Conservation (phyloP, 129 eudicot species). For the Silybum marianum region DNA sequence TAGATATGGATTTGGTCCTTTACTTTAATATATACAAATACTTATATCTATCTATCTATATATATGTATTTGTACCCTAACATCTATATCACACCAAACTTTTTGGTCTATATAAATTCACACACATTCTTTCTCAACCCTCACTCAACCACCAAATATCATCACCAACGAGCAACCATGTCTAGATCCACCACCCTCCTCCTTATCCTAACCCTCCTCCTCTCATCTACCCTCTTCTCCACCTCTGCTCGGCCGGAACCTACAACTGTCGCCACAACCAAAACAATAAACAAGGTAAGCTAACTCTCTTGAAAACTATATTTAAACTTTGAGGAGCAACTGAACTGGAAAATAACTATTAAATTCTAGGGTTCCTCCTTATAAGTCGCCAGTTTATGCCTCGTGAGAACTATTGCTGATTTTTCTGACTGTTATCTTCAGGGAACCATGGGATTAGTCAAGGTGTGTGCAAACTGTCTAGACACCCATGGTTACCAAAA, state of each 20-base stretch:
- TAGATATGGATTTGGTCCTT: neutral
- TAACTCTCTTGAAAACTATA: neutral
- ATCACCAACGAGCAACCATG: slow-evolving; percentile 14
- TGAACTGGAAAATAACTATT: neutral
- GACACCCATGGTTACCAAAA: neutral
- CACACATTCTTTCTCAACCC: slow-evolving; percentile 26
- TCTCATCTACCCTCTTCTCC: slow-evolving; percentile 19
- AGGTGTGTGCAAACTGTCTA: neutral
- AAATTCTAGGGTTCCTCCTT: neutral
- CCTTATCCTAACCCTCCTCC: slow-evolving; percentile 29
- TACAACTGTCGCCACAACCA: neutral
- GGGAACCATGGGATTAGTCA: neutral
- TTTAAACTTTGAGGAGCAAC: neutral
- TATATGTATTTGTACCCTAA: neutral
- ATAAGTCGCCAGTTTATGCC: neutral
- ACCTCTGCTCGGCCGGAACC: slow-evolving; percentile 39
- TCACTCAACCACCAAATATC: slow-evolving; percentile 27
- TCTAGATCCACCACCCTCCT: slow-evolving; percentile 33
- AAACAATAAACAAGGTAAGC: slow-evolving; percentile 35
- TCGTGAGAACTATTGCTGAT: neutral
- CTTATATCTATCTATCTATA: neutral
- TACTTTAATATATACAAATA: neutral
- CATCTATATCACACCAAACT: slow-evolving; percentile 23
- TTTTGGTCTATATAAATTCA: slow-evolving; percentile 23
- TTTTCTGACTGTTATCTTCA: neutral